Evolutionary conservation across 805 yeast genomes (phyloP), one percentile per base, ranked within the genome.

Genomic region (Torulaspora franciscae): DNA sequence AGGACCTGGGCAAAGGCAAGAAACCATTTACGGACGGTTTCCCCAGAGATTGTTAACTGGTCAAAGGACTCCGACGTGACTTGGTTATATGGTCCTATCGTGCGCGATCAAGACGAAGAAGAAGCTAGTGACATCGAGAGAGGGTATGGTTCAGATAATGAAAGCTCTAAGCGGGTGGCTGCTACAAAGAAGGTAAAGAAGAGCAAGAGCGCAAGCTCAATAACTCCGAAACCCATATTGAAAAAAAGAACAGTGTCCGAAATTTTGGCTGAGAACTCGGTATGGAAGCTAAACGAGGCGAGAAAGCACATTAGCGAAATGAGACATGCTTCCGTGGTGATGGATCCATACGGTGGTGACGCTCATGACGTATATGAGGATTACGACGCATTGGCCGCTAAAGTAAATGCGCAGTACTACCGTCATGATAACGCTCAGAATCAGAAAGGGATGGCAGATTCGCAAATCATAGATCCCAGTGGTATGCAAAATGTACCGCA

Each of bases 1-100:
- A 77, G 99, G 65, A 93, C 97, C 4, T 93, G 98, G 99, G 89
- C 95, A 9, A 95, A 93, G 66, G 83, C 93, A 30, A 81, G 89
- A 61, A 79, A 82, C 53, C 78, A 85, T 46, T 69, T 84, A 42
- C 71, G 72, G 51, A 93, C 99, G 0, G 86, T 91, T 6, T 80
- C 90, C 14, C 99, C 99, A 1, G 95, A 88, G 58, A 76, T 79
- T 29, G 85, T 93, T 37, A 91, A 93, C 65, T 93, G 99, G 99
- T 80, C 88, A 35, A 93, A 95, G 67, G 99, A 93, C 58, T 83
- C 84, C 47, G 99, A 93, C 64, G 96, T 93, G 8, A 89, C 97
- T 1, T 93, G 99, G 99, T 75, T 93, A 10, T 93, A 91, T 67
- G 99, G 99, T 1, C 99, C 99, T 0, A 63, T 65, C 22, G 64